Evolutionary conservation across 768 basidiomycete genomes (phyloP), one percentile per base, ranked within the genome.

Genomic region (Trametes elegans): DNA sequence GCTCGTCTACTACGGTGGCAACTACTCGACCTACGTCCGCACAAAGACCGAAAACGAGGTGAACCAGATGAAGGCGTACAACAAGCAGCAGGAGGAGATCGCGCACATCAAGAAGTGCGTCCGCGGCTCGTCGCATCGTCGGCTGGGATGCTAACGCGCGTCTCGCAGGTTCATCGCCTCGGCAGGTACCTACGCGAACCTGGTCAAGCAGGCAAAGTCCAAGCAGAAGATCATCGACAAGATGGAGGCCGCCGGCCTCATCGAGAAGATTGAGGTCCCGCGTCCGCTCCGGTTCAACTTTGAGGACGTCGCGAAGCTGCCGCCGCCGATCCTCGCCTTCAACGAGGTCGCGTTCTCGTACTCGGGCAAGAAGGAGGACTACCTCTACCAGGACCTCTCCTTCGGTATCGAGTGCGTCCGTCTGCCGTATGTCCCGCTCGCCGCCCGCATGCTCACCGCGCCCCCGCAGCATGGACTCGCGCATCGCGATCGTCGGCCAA

Each of bases 201-300:
- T 99, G 62, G 96, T 99, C 65, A 92, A 88, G 67, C 96, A 99
- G 73, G 96, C 96, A 63, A 98, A 99, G 76, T 98, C 95, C 46
- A 99, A 99, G 72, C 96, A 99, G 73, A 99, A 99, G 82, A 98
- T 99, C 60, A 96, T 99, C 73, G 96, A 99, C 80, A 99, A 99
- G 83, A 99, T 99, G 96, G 97, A 99, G 79, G 96, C 96, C 24
- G 96, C 95, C 13, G 96, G 96, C 59, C 80, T 99, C 38, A 81
- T 99, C 68, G 93, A 99, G 73, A 93, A 93, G 75, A 76, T 97
- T 55, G 93, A 95, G 67, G 70, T 70, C 3, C 78, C 80, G 31
- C 84, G 82, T 63, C 82, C 83, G 14, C 78, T 99, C 29, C 78
- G 84, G 46, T 99, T 98, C 83, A 87, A 96, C 80, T 99, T 98